A percentile compares a stretch with the other conserved stretches of the same genome.
Conservation (phyloP, 2,329 filamentous ascomycete species). For the Nothopassalora personata region DNA sequence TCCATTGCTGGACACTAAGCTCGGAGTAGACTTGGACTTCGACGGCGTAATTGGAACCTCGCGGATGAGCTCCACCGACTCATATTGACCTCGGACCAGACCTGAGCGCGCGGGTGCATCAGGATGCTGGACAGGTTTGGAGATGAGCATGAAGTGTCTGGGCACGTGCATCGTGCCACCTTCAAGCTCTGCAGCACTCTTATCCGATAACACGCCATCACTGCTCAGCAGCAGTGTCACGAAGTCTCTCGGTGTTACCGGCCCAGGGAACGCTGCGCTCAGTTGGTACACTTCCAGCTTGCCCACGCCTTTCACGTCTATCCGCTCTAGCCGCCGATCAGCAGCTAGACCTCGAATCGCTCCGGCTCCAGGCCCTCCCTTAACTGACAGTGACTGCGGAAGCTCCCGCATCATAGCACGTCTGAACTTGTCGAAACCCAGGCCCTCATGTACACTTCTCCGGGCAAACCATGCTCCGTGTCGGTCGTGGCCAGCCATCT, state of each 20-base stretch:
- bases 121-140: slow-evolving; percentile 74
- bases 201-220: slow-evolving; percentile 45
- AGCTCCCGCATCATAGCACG: slow-evolving; percentile 74
- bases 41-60: slow-evolving; percentile 60
- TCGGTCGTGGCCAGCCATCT: slow-evolving; percentile 71
- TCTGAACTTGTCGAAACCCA: slow-evolving; percentile 74
- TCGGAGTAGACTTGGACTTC: slow-evolving; percentile 33
- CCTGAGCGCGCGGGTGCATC: slow-evolving; percentile 64
- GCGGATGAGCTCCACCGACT: slow-evolving; percentile 85
- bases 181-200: slow-evolving; percentile 33
- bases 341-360: slow-evolving; percentile 81
- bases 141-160: slow-evolving; percentile 79
- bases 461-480: slow-evolving; percentile 87
- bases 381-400: slow-evolving; percentile 65
- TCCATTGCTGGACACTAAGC: slow-evolving; percentile 20
- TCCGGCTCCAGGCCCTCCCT: slow-evolving; percentile 64
- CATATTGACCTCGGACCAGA: slow-evolving; percentile 79
- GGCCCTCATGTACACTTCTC: slow-evolving; percentile 71
- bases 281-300: slow-evolving; percentile 74
- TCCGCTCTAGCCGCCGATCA: slow-evolving; percentile 65
- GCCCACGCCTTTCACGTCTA: slow-evolving; percentile 54
- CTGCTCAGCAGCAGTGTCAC: slow-evolving; percentile 72
- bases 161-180: slow-evolving; percentile 40
- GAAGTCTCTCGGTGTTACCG: slow-evolving; percentile 83
- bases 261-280: slow-evolving; percentile 83